phyloP scores from a whole-genome alignment of 495 filamentous ascomycete genomes.

The Glonium stellatum region DNA sequence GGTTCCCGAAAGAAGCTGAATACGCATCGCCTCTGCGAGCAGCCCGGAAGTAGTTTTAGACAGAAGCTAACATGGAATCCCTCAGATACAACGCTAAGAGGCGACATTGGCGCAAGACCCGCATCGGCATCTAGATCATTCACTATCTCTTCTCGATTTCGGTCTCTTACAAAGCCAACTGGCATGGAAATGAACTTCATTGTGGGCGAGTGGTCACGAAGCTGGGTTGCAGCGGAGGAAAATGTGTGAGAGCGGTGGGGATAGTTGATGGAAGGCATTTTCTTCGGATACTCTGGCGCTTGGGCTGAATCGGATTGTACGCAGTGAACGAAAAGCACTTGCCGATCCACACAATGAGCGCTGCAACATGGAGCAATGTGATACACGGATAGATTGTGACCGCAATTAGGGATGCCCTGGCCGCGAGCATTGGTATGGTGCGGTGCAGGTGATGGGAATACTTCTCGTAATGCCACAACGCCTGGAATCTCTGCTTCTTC shows the following conservation, averaged over 20 bases:
- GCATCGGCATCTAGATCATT: constrained; percentile 82
- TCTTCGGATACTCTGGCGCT: constrained; percentile 1
- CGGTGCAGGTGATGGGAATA: too few relatives aligned
- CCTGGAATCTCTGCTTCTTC: too few relatives aligned
- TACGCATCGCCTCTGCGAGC: too few relatives aligned
- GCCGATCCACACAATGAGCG: constrained; percentile 7
- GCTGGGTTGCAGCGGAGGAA: background rate
- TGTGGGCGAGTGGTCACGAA: constrained; percentile 2
- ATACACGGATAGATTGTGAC: too few relatives aligned
- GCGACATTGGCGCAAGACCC: constrained; percentile 99
- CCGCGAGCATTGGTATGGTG: too few relatives aligned
- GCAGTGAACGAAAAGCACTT: constrained; percentile 7
- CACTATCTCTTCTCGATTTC: constrained; percentile 25
- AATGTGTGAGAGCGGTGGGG: background rate
- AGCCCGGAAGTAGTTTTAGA: background rate
- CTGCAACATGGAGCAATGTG: background rate
- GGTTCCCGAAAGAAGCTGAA: too few relatives aligned
- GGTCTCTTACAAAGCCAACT: constrained; percentile 9
- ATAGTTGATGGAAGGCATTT: constrained; percentile 1
- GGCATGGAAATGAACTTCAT: constrained; percentile 21
- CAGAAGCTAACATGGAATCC: background rate
- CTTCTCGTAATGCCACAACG: too few relatives aligned
- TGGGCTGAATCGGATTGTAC: constrained; percentile 5
- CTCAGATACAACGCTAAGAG: constrained; percentile 98
- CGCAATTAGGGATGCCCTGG: too few relatives aligned